A percentile compares a stretch with the other conserved stretches of the same genome.
Evolutionary conservation across 257 asterid species (phyloP).

Genomic region (Paulownia fortunei): DNA sequence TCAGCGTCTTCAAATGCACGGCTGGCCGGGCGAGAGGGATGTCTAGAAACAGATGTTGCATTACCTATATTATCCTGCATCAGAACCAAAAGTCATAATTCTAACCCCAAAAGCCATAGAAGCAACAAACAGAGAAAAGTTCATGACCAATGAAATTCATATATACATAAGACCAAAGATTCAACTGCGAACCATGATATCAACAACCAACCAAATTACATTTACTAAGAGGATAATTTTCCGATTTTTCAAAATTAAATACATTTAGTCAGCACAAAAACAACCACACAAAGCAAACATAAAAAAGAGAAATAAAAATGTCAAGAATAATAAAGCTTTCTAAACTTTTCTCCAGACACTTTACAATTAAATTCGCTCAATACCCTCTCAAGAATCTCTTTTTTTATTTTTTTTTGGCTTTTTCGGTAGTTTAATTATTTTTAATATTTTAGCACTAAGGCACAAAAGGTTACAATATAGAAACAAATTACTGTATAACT

Average conservation of each 20-base stretch:
- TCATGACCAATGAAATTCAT: background rate
- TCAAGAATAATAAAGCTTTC: background rate
- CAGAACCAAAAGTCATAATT: constrained; percentile 8
- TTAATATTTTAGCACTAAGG: background rate
- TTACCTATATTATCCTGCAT: constrained; percentile 60
- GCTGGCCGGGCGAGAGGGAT: constrained; percentile 52
- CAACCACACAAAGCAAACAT: background rate
- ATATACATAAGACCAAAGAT: background rate
- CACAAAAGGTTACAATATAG: background rate
- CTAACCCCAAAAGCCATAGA: constrained; percentile 17
- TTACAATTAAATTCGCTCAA: background rate
- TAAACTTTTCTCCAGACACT: background rate
- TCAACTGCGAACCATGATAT: background rate
- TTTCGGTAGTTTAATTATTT: background rate
- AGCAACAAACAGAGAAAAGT: background rate
- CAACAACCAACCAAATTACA: background rate
- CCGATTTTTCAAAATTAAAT: background rate
- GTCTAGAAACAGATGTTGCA: constrained; percentile 45
- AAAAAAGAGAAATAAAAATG: background rate
- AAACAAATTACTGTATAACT: background rate
- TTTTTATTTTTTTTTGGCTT: too few species aligned
- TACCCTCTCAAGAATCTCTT: background rate
- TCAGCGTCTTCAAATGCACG: constrained; percentile 48
- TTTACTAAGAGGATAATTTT: background rate
- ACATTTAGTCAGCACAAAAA: background rate